These are phyloP conservation scores for Thraustochytrium sp. DNA, from an alignment of 352 stramenopile species.

Conservation along the genomic window DNA sequence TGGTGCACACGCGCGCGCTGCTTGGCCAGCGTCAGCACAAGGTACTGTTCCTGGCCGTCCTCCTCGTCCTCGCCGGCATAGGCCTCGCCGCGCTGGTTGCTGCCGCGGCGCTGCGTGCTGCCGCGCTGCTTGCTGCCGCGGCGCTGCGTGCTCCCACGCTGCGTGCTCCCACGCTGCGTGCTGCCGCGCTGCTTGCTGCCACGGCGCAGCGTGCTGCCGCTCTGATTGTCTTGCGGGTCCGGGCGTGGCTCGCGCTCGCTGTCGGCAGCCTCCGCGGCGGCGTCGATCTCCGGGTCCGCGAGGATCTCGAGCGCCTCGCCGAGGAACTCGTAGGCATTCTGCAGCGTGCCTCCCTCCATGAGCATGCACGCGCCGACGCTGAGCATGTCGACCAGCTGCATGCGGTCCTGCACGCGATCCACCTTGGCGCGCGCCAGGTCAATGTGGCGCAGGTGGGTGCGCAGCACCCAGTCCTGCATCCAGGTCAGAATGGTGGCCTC, in stretches of 20 bases:
- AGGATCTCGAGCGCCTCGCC: neutral
- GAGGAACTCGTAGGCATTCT: neutral
- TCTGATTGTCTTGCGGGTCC: no score
- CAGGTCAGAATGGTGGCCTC: neutral
- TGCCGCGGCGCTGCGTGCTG: no score
- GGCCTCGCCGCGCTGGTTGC: neutral
- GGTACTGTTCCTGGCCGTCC: no score
- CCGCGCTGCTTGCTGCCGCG: no score
- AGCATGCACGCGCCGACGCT: neutral
- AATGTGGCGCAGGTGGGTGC: neutral
- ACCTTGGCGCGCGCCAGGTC: neutral
- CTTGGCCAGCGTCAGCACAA: neutral
- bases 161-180: no score
- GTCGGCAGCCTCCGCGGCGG: neutral
- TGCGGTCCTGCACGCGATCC: neutral
- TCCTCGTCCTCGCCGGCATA: neutral
- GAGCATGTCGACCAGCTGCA: neutral
- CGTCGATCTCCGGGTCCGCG: neutral
- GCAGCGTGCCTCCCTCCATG: neutral
- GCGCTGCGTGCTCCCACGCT: no score
- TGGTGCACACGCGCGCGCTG: neutral
- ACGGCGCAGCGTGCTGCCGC: no score
- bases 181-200: no score
- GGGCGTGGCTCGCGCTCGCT: neutral
- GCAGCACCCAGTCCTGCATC: slow-evolving; percentile 14